These are phyloP conservation scores for Plasmodium gonderi DNA, from an alignment of 169 alveolate species.

Conservation along the genomic window DNA sequence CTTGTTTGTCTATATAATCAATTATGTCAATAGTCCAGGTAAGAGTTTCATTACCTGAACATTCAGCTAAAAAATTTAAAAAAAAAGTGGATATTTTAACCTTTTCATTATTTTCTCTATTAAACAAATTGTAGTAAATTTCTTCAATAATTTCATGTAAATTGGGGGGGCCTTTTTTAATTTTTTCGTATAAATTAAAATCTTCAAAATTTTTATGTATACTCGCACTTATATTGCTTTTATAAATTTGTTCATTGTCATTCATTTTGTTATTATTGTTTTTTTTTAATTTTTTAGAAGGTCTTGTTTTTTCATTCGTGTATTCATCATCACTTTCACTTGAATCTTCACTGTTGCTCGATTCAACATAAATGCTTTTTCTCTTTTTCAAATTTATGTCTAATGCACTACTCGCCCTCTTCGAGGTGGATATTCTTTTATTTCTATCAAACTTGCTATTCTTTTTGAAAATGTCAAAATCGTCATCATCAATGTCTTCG, in stretches of 20 bases:
- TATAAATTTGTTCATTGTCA: background rate
- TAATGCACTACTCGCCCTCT: background rate
- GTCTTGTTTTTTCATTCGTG: constrained; percentile 20
- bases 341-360: constrained; percentile 51
- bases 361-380: constrained; percentile 63
- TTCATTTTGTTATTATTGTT: background rate
- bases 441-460: constrained; percentile 41
- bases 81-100: constrained; percentile 66
- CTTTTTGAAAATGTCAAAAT: constrained; percentile 64
- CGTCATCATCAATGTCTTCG: constrained; percentile 62
- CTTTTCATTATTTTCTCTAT: constrained; percentile 53
- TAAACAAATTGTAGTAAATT: constrained; percentile 57
- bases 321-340: constrained; percentile 68
- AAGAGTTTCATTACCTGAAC: constrained; percentile 69
- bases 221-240: background rate
- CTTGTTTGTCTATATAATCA: constrained; percentile 72
- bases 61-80: constrained; percentile 73
- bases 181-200: constrained; percentile 73
- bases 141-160: constrained; percentile 70
- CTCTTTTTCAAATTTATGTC: constrained; percentile 50
- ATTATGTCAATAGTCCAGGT: constrained; percentile 74
- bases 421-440: constrained; percentile 51
- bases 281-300: constrained; percentile 17
- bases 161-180: constrained; percentile 59
- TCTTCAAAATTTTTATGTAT: constrained; percentile 60